Evolutionary conservation across 129 eudicot genomes (phyloP).

Genomic region (Lactuca saligna): DNA sequence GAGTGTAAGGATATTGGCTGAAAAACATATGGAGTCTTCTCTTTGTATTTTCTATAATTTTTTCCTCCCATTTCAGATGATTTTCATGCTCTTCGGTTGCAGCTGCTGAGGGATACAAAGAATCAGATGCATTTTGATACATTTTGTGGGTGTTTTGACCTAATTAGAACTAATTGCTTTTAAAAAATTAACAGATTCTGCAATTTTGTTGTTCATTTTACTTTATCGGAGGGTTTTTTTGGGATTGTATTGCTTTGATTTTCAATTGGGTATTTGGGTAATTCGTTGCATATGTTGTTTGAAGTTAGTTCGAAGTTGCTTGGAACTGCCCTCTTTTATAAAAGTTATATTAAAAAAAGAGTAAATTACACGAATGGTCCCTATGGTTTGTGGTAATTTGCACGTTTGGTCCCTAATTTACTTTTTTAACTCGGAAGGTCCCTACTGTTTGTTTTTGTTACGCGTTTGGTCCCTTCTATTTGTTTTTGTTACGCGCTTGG

Average conservation of each 20-base stretch:
- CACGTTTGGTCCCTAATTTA: too few species aligned
- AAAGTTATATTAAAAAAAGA: neutral
- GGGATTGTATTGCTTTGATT: constrained; percentile 5
- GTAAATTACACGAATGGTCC: too few species aligned
- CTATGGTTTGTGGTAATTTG: too few species aligned
- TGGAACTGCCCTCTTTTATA: constrained; percentile 14
- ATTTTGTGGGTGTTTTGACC: constrained; percentile 8
- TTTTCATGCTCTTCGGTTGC: too few species aligned
- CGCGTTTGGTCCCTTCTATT: too few species aligned
- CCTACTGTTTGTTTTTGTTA: too few species aligned
- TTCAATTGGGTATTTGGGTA: constrained; percentile 1
- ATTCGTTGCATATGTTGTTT: constrained; percentile 34
- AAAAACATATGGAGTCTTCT: too few species aligned
- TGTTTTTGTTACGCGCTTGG: too few species aligned
- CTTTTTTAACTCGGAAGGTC: too few species aligned
- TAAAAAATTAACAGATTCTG: constrained; percentile 2
- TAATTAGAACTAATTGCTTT: neutral
- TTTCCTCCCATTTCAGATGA: too few species aligned
- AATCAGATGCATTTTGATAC: constrained; percentile 44
- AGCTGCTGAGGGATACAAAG: constrained; percentile 46
- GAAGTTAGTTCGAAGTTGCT: constrained; percentile 25
- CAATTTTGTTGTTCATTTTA: constrained; percentile 10
- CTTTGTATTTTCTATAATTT: too few species aligned
- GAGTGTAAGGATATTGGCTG: too few species aligned
- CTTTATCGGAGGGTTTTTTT: neutral